Evolutionary conservation across 2,329 filamentous ascomycete species (phyloP).

Genomic region (Cercospora zeae-maydis): DNA sequence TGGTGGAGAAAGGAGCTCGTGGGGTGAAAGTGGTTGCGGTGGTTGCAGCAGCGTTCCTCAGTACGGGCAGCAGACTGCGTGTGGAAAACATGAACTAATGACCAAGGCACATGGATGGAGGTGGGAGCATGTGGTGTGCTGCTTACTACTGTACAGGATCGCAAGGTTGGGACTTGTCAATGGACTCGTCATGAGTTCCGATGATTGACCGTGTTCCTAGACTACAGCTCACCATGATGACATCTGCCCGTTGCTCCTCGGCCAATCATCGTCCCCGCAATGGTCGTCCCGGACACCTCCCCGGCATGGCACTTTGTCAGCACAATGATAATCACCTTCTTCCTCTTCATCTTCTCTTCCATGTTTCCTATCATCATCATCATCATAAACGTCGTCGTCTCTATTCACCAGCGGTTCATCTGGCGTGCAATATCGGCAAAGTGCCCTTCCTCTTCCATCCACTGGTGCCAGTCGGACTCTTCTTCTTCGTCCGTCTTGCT

Average conservation of each 20-base stretch:
- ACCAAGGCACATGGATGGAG: neutral
- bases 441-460: neutral
- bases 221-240: constrained; percentile 6
- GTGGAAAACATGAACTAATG: constrained; percentile 14
- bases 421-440: no score
- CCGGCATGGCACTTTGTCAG: neutral
- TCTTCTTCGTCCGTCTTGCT: neutral
- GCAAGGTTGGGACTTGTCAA: neutral
- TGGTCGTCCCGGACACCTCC: neutral
- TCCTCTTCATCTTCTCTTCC: no score
- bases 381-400: no score
- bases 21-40: neutral
- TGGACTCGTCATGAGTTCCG: constrained; percentile 10
- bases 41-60: neutral
- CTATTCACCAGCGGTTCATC: no score
- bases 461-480: neutral
- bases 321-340: neutral
- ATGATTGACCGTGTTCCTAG: neutral
- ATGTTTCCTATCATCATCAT: no score
- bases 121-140: neutral
- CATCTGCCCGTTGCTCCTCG: neutral
- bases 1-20: constrained; percentile 19
- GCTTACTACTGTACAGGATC: neutral
- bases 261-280: neutral
- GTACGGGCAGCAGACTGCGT: constrained; percentile 6